Conservation (phyloP, 768 basidiomycete genomes). For the Mrakia blollopis region DNA sequence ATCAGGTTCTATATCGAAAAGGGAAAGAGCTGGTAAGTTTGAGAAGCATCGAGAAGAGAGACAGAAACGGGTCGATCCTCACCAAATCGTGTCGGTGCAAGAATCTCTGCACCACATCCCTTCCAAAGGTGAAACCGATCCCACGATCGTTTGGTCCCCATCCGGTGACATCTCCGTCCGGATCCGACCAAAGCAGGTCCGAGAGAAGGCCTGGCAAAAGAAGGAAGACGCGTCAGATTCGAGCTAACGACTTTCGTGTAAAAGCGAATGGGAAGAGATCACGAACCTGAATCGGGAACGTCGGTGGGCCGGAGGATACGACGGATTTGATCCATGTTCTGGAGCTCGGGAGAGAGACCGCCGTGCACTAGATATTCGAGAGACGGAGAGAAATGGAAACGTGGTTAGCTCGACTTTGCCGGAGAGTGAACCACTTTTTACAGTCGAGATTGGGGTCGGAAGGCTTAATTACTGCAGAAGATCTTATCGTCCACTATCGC, state of each 20-base stretch:
- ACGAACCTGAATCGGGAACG: conserved; percentile 90
- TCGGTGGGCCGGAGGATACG: conserved; percentile 98
- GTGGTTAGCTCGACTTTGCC: no score
- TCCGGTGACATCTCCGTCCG: conserved; percentile 97
- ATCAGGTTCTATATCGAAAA: no score
- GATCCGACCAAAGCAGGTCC: conserved; percentile 97
- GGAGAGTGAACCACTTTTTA: no score
- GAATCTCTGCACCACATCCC: conserved; percentile 96
- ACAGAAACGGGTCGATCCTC: conserved; percentile 53
- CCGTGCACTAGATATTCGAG: conserved; percentile 27
- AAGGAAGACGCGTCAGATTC: not conserved
- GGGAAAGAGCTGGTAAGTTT: no score
- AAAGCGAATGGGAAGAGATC: no score
- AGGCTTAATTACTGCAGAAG: no score
- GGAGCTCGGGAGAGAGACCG: conserved; percentile 65
- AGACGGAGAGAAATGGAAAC: not conserved
- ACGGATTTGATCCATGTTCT: conserved; percentile 99
- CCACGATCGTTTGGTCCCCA: conserved; percentile 99
- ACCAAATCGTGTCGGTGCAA: conserved; percentile 98
- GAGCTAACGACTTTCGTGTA: no score
- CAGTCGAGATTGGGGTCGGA: no score
- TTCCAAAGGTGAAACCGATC: conserved; percentile 97
- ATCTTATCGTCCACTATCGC: no score
- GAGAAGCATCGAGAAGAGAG: not conserved
- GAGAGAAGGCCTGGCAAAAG: conserved; percentile 69